Conservation (phyloP, 75 land plant genomes). For the Adiantum capillusveneris region DNA sequence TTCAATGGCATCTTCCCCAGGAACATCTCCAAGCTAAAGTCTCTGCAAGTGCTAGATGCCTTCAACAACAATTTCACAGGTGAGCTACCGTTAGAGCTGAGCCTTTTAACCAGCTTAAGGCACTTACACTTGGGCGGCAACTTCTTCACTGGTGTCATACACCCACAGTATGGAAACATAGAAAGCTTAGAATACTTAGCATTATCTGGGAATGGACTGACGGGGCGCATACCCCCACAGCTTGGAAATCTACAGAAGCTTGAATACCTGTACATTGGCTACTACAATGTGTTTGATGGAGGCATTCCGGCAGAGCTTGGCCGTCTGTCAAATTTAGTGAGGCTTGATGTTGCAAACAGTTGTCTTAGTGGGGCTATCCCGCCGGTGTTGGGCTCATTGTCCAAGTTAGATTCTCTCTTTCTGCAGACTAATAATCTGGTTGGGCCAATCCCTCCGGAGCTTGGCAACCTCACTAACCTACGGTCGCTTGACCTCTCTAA, state of each 20-base stretch:
- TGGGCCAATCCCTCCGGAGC: slow-evolving; percentile 47
- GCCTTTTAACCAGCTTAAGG: slow-evolving; percentile 29
- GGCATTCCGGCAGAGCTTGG: slow-evolving; percentile 71
- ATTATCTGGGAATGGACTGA: slow-evolving; percentile 75
- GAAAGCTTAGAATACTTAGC: slow-evolving; percentile 60
- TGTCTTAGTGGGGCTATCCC: slow-evolving; percentile 68
- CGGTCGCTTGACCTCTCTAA: slow-evolving; percentile 60
- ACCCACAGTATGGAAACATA: slow-evolving; percentile 53
- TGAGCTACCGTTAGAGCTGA: slow-evolving; percentile 40
- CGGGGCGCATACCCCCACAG: slow-evolving; percentile 66
- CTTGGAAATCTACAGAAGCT: slow-evolving; percentile 55
- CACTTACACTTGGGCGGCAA: slow-evolving; percentile 87
- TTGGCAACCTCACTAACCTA: slow-evolving; percentile 57
- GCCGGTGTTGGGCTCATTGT: slow-evolving; percentile 38
- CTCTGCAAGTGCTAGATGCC: slow-evolving; percentile 45
- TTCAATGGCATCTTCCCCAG: slow-evolving; percentile 59
- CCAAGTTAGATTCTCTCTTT: slow-evolving; percentile 51
- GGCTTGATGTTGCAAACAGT: slow-evolving; percentile 62
- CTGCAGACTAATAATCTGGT: slow-evolving; percentile 55
- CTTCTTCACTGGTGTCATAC: slow-evolving; percentile 74
- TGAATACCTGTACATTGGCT: slow-evolving; percentile 62
- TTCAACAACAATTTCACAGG: slow-evolving; percentile 89
- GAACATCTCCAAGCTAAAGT: slow-evolving; percentile 26
- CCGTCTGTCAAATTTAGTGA: slow-evolving; percentile 38
- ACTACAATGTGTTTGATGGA: slow-evolving; percentile 59